phyloP scores from a whole-genome alignment of 257 asterid species.

The Perilla frutescens region DNA sequence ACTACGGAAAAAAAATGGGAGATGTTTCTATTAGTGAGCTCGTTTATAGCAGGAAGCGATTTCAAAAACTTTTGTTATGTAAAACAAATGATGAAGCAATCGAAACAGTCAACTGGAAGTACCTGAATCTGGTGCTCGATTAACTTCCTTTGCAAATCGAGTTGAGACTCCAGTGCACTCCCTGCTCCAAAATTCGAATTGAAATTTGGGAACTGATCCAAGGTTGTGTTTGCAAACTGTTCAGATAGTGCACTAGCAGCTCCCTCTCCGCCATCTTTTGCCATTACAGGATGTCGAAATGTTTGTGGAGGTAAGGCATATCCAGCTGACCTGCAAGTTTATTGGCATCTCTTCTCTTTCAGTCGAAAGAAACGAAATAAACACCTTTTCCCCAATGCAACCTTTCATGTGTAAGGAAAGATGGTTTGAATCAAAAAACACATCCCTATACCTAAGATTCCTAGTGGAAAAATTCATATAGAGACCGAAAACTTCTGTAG shows the following conservation, averaged over 20 bases:
- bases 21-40: constrained; percentile 2
- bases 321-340: constrained; percentile 46
- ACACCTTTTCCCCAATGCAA: background rate
- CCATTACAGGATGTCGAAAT: constrained; percentile 30
- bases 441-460: background rate
- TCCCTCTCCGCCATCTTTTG: constrained; percentile 38
- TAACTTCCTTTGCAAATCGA: constrained; percentile 59
- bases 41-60: background rate
- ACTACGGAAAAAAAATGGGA: constrained; percentile 43
- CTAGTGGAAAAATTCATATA: background rate
- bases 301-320: constrained; percentile 52
- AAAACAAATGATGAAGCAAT: constrained; percentile 24
- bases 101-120: constrained; percentile 28
- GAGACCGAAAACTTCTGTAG: background rate
- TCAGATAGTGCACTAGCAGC: constrained; percentile 44
- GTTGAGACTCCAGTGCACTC: constrained; percentile 45
- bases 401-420: background rate
- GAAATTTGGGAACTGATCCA: constrained; percentile 39
- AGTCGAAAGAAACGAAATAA: background rate
- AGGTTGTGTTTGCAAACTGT: constrained; percentile 39
- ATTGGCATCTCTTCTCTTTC: constrained; percentile 11
- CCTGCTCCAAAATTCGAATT: constrained; percentile 42
- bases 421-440: background rate
- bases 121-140: constrained; percentile 87
- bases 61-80: constrained; percentile 8